Evolutionary conservation across 208 protist species (phyloP), one percentile per base, ranked within the genome.

Genomic region (Naegleria gruberi): DNA sequence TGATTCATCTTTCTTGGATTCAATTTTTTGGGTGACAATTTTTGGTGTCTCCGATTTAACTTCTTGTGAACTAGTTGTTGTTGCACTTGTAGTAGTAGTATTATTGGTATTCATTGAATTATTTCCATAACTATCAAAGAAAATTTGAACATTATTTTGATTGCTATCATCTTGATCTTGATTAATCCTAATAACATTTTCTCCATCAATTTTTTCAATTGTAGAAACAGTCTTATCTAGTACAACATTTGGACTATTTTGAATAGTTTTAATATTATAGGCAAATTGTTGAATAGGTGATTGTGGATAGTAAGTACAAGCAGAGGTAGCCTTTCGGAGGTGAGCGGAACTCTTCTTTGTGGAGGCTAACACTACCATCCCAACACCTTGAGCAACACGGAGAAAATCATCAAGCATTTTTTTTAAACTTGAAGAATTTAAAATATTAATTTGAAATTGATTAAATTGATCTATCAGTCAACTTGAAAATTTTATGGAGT

Each of bases 401-500:
- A 77, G 65, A n/a, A 77, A 77, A 37, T 77, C 65, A 37, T 77
- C 65, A 6, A 77, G 30, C 65, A 77, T 77, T 77, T 77, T 77
- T n/a, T n/a, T n/a, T n/a, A n/a, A n/a, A n/a, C n/a, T n/a, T n/a
- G n/a, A n/a, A n/a, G n/a, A n/a, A n/a, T n/a, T n/a, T 55, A 55
- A 15, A 55, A 55, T 55, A 55, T 55, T n/a, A n/a, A n/a, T 55
- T 55, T 15, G 46, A 15, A 55, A 55, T 19, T 55, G 46, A 55
- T 55, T 55, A 15, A 55, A 55, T 55, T 5, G 8, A 55, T 55
- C 46, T 19, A n/a, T n/a, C n/a, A n/a, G n/a, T n/a, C n/a, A n/a
- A n/a, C n/a, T n/a, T n/a, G n/a, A n/a, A n/a, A n/a, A n/a, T 55
- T 51, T 87, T 87, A 87, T 41, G 44, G n/a, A 34, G 83, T 42